Conservation (phyloP, 2,329 filamentous ascomycete species). For the Microascus cirrosus region DNA sequence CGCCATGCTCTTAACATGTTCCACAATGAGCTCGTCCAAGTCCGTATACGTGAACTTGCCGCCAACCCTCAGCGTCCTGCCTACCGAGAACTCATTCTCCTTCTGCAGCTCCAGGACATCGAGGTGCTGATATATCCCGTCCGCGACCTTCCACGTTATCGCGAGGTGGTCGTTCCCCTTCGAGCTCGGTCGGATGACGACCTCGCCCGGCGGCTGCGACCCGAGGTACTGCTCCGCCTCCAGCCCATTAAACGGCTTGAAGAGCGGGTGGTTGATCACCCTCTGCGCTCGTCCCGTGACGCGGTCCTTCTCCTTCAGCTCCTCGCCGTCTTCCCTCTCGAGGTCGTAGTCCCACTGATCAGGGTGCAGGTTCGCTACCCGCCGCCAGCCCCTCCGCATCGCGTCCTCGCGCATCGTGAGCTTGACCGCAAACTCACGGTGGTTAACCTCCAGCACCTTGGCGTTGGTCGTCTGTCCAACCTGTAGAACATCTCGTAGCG, state of each 20-base stretch:
- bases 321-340: conserved; percentile 72
- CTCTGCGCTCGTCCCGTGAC: conserved; percentile 76
- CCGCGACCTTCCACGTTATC: conserved; percentile 95
- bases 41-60: conserved; percentile 89
- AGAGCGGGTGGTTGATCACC: conserved; percentile 96
- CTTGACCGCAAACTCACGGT: conserved; percentile 73
- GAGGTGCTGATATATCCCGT: conserved; percentile 94
- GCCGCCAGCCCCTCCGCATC: conserved; percentile 54
- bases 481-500: conserved; percentile 63
- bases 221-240: conserved; percentile 92
- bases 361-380: conserved; percentile 57
- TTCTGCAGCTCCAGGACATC: conserved; percentile 96
- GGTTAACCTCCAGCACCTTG: conserved; percentile 79
- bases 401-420: conserved; percentile 76
- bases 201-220: conserved; percentile 74
- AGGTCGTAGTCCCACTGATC: conserved; percentile 81
- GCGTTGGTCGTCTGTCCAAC: conserved; percentile 77
- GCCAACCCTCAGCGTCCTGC: conserved; percentile 72
- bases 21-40: conserved; percentile 92
- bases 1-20: conserved; percentile 95
- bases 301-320: conserved; percentile 76
- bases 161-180: conserved; percentile 93
- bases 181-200: conserved; percentile 89
- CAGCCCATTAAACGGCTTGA: conserved; percentile 82
- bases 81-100: conserved; percentile 91